Evolutionary conservation across 2,329 filamentous ascomycete species (phyloP), one percentile per base, ranked within the genome.

Genomic region (Huntiella decipiens): DNA sequence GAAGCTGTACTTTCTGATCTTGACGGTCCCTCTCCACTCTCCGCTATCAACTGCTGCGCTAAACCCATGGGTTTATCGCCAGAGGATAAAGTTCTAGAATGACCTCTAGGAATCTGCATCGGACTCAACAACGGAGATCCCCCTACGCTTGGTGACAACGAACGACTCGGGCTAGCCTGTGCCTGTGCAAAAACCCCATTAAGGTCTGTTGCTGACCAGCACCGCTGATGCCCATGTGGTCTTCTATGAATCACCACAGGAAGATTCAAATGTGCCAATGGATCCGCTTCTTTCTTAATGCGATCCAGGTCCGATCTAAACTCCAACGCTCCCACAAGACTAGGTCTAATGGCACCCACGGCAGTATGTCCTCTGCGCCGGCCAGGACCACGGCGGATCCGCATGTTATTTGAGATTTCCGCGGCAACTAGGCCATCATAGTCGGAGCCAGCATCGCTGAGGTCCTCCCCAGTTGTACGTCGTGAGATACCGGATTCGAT

Each of bases 401-500:
- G 81, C 91, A 98, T 98, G 59, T 85, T 94, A 59, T 79, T 91
- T 35, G 81, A 79, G 57, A 98, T 74, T 60, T 96, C 87, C 15
- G 85, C 85, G 35, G 76, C 79, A 42, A 82, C 70, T 51, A 81
- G 74, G 44, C 71, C 67, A 40, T 77, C 74, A 41, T 76, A 71
- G 44, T 74, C 70, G 32, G 67, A 65, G 8, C 66, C 65, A 3
- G 66, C 63, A 22, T 66, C 65, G 5, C 61, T 60, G 32, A 57
- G 59, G 32, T 58, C 55, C 1, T 69, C 66, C 40, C 56, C 58
- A 4, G 43, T 44, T 10, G 16, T 31, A 4, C 19, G 12, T 33
- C 56, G 52, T 43, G 54, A 51, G 15, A 43, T 12, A 19, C 61
- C 65, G 15, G 70, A 56, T 50, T 72, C 66, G 36, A 73, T 68